Base-by-base conservation (phyloP, 75 land plant genomes). In the Pinus taeda region DNA sequence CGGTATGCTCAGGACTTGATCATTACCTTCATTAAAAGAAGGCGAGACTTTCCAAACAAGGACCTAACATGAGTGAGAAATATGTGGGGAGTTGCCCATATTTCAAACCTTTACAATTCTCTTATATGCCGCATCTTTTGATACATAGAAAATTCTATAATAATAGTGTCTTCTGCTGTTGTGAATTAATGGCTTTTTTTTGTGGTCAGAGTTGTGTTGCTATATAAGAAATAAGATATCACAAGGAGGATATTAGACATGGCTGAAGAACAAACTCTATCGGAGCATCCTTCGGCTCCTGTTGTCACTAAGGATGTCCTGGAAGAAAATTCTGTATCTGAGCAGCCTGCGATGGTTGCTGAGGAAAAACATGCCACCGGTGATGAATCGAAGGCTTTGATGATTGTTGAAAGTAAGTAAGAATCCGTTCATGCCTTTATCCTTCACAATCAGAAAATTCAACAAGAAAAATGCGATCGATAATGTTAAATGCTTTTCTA, bases 301-400 rank as follows among this genome's bases (percentile, higher is more conserved):
- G 22, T 42, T 69, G 22, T 69, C n/a, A 42, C 13, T 20, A 42
- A 69, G 72, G 72, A 69, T 69, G 53, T 69, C 11, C 55, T 45
- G 42, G 72, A 69, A 4, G 72, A 69, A 39, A 69, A 37, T 20
- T 4, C 14, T 42, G 72, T 14, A 8, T 39, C 22, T 20, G 72
- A 37, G 6, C 53, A 20, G 20, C 72, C 14, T 20, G 4, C 12
- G 42, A 45, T 42, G 72, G 49, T 21, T 69, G 5, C 72, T 69
- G 22, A 7, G 4, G 53, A 42, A 39, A 37, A 37, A 8, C 72
- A 69, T 37, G 22, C 42, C 53, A 7, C 9, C 4, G 6, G 22
- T 7, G 72, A 69, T 69, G 72, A 69, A 7, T 69, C 72, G 8
- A 69, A 69, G 72, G 72, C 72, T 69, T 69, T 69, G 72, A 14